Evolutionary conservation across 2,329 filamentous ascomycete genomes (phyloP).

Genomic region (Pseudocercospora fuligena): DNA sequence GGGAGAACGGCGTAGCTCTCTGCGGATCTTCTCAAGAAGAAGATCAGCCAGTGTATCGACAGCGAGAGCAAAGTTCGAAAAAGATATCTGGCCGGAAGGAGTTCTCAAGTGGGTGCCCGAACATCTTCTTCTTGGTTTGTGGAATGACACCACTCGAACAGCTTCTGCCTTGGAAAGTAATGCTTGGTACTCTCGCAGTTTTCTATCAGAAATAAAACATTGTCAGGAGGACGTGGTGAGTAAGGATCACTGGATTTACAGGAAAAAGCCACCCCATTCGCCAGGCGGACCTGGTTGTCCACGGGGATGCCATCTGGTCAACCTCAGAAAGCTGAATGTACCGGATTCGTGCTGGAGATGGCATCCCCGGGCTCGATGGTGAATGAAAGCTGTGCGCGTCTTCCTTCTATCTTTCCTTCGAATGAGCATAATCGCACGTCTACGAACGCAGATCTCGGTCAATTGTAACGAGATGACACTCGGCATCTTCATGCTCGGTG

Average conservation of each 20-base stretch:
- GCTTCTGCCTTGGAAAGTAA: neutral
- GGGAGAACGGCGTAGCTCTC: no score
- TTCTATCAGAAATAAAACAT: neutral
- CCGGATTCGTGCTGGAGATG: neutral
- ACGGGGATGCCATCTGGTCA: neutral
- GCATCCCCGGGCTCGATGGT: neutral
- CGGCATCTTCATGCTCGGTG: no score
- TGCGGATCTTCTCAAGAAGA: no score
- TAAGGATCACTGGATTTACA: neutral
- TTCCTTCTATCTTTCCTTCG: neutral
- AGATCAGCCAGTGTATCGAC: no score
- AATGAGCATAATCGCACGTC: neutral
- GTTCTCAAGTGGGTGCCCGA: no score
- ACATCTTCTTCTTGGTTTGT: no score
- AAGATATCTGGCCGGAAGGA: no score
- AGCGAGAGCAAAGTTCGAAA: no score
- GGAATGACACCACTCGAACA: neutral
- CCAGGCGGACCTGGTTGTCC: neutral
- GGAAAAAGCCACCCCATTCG: neutral
- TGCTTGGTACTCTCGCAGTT: neutral
- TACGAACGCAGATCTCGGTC: no score
- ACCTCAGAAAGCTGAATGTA: neutral
- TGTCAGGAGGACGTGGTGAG: neutral
- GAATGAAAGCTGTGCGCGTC: neutral
- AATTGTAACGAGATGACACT: no score